These are phyloP conservation scores for Piper betle DNA, from an alignment of 164 flowering plant genomes.

Conservation along the genomic window DNA sequence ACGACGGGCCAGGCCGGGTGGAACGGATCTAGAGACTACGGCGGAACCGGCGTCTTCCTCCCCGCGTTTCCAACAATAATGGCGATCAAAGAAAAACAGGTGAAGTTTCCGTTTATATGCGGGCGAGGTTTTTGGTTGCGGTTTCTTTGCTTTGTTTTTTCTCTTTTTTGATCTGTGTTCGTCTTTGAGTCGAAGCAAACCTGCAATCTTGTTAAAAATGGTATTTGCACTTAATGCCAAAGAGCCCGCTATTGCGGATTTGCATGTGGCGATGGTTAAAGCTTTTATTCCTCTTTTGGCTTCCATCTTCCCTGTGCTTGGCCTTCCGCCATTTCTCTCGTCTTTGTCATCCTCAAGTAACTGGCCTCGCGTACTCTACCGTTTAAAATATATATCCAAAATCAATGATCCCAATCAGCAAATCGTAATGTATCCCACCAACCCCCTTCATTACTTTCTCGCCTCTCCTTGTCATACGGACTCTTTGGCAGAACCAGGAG, in stretches of 20 bases:
- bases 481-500: not conserved
- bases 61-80: not conserved
- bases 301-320: not conserved
- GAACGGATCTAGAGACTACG: not conserved
- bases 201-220: too few relatives aligned
- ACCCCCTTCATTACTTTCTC: not conserved
- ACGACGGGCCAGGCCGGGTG: not conserved
- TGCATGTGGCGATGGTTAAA: not conserved
- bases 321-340: not conserved
- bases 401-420: too few relatives aligned
- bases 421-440: not conserved
- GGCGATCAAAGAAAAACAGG: not conserved
- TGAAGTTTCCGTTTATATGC: not conserved
- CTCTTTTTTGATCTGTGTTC: too few relatives aligned
- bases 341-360: not conserved
- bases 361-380: not conserved
- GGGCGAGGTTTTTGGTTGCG: too few relatives aligned
- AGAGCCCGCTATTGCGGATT: not conserved
- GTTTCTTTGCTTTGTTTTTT: too few relatives aligned
- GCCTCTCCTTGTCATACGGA: not conserved
- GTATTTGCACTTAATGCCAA: not conserved
- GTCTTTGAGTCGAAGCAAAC: too few relatives aligned
- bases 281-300: not conserved
- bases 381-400: not conserved
- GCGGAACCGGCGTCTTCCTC: not conserved